phyloP scores from a whole-genome alignment of 2,329 filamentous ascomycete genomes.

The Phaeosphaeriaceae sp. region DNA sequence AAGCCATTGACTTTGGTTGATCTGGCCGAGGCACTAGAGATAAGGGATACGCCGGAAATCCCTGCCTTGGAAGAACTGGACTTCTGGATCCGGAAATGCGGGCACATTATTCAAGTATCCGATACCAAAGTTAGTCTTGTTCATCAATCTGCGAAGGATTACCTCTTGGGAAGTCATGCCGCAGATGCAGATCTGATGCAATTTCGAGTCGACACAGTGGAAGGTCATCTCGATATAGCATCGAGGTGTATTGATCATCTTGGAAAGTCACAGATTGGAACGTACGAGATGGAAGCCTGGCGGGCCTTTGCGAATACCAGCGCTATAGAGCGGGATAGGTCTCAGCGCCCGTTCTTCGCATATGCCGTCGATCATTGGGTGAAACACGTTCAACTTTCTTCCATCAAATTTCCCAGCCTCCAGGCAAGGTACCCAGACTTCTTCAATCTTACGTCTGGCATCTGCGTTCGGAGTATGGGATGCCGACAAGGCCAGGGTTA shows the following conservation, averaged over 20 bases:
- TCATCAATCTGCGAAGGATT: not conserved
- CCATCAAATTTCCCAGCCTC: too few relatives aligned
- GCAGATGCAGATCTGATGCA: not conserved
- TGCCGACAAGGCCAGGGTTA: too few relatives aligned
- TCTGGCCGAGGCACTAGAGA: not conserved
- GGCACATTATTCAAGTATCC: not conserved
- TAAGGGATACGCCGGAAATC: not conserved
- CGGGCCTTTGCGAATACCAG: too few relatives aligned
- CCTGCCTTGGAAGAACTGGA: not conserved
- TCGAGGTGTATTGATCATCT: not conserved
- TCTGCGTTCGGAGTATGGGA: too few relatives aligned
- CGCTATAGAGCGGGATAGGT: not conserved
- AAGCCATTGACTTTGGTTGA: not conserved
- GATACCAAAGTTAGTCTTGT: not conserved
- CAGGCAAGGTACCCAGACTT: too few relatives aligned
- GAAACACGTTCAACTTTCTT: too few relatives aligned
- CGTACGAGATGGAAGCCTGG: too few relatives aligned
- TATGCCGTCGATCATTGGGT: not conserved
- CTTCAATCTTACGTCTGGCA: too few relatives aligned
- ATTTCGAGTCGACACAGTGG: not conserved
- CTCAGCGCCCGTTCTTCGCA: not conserved
- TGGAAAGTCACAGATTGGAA: not conserved
- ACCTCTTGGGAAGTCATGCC: not conserved
- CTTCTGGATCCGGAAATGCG: not conserved
- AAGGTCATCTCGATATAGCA: not conserved